Base-by-base conservation (phyloP, 2,329 filamentous ascomycete species). In the Beauveria varroae region DNA sequence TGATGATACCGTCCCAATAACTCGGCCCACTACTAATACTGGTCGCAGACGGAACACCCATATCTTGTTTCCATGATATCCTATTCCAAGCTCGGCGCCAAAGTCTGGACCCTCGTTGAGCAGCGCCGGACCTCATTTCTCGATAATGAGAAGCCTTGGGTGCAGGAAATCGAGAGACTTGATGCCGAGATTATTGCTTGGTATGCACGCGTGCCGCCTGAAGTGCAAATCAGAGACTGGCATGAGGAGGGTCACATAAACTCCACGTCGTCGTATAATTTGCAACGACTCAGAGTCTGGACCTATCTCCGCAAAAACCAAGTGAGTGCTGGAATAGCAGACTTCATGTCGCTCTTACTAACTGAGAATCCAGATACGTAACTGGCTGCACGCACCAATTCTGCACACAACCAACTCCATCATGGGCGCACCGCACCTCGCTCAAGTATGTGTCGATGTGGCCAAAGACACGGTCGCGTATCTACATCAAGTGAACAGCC, bases 231-330 rank as follows among this genome's bases (percentile, higher is more conserved):
- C 70, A 89, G 65, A 78, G 86, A 76, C 81, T 90, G 79, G 84
- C 71, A 75, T 59, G 78, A 78, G 55, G 75, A 79, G 56, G 77
- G 79, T 63, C 78, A 75, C 67, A 81, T 71, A 76, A 85, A 70
- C 67, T 81, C 81, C 10, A 79, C 80, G 0, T 79, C 82, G 0
- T 84, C 81, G 22, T 88, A 90, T 65, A 86, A 86, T 64, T 76
- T 88, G 22, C 86, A 87, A 66, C 86, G 93, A 5, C 78, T 96
- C 14, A 88, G 90, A 63, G 87, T 97, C 52, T 86, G 95, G 72
- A 87, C 95, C 20, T 95, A 96, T 70, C 78, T 97, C 18, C 86
- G 93, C 44, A 85, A 91, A 47, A 97, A 96, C 68, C 92, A 96
- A 71, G 79, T 79, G 61, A 61, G 75, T 62, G 14, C n/a, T 50